Evolutionary conservation across 768 basidiomycete species (phyloP).

Genomic region (Pleurotus giganteus): DNA sequence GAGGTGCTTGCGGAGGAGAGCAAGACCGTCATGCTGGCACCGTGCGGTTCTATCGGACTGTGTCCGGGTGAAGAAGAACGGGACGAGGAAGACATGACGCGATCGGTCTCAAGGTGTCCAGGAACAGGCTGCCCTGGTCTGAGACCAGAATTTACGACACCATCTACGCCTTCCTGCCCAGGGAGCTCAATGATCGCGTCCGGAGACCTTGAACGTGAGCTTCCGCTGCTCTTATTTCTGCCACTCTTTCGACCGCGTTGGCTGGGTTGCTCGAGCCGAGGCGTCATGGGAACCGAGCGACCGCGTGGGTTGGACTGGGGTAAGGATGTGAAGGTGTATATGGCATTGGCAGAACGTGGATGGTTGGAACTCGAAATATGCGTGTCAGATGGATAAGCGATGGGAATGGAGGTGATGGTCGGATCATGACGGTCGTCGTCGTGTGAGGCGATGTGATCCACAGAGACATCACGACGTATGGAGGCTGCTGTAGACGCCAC

Average conservation of each 20-base stretch:
- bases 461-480: neutral
- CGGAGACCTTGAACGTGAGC: neutral
- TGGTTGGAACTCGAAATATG: neutral
- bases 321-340: neutral
- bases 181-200: neutral
- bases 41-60: neutral
- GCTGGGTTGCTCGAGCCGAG: neutral
- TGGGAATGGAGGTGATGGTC: neutral
- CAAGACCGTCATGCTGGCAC: too few species aligned
- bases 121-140: neutral
- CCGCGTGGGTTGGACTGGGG: neutral
- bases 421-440: neutral
- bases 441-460: neutral
- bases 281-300: neutral
- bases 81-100: neutral
- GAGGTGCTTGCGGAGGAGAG: too few species aligned
- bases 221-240: neutral
- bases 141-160: neutral
- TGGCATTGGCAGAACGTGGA: neutral
- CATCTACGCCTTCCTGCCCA: neutral
- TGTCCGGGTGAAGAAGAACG: neutral
- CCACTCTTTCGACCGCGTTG: neutral
- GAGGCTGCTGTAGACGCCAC: neutral
- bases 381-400: neutral
- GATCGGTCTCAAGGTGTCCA: neutral